phyloP scores from a whole-genome alignment of 1,139 yeast species.

The Torulaspora pretoriensis region DNA sequence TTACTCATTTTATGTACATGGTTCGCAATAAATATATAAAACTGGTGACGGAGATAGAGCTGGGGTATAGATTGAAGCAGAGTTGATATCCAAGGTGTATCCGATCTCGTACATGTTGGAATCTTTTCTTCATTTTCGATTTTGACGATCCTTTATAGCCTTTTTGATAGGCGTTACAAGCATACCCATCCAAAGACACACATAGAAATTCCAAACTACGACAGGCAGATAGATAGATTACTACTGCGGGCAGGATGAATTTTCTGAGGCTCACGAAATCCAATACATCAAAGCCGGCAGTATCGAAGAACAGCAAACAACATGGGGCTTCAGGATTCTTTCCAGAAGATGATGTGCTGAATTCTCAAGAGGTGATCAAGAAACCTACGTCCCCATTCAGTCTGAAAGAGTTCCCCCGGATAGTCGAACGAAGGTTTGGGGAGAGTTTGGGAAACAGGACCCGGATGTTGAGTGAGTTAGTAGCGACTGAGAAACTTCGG shows the following conservation, averaged over 20 bases:
- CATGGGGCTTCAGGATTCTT: slow-evolving; percentile 16
- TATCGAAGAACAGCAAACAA: slow-evolving; percentile 7
- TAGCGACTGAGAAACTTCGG: slow-evolving; percentile 23
- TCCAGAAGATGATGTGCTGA: slow-evolving; percentile 15
- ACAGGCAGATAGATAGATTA: neutral
- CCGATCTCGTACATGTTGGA: too few species aligned
- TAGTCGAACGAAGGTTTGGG: slow-evolving; percentile 29
- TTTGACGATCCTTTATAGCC: neutral
- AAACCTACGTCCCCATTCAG: slow-evolving; percentile 6
- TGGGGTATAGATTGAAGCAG: too few species aligned
- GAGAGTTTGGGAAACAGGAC: slow-evolving; percentile 30
- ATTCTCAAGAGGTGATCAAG: slow-evolving; percentile 5
- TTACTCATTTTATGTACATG: too few species aligned
- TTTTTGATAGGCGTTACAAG: neutral
- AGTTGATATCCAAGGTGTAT: too few species aligned
- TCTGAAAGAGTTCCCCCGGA: slow-evolving; percentile 28
- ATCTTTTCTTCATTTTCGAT: too few species aligned
- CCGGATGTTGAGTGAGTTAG: slow-evolving; percentile 20
- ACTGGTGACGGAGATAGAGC: too few species aligned
- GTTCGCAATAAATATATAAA: too few species aligned
- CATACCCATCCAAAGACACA: neutral
- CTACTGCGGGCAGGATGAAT: slow-evolving; percentile 13
- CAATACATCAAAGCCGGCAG: slow-evolving; percentile 5
- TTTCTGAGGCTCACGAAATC: slow-evolving; percentile 18
- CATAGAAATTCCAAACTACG: neutral